phyloP scores from a whole-genome alignment of 2,329 filamentous ascomycete genomes.

The Curvularia sp. region DNA sequence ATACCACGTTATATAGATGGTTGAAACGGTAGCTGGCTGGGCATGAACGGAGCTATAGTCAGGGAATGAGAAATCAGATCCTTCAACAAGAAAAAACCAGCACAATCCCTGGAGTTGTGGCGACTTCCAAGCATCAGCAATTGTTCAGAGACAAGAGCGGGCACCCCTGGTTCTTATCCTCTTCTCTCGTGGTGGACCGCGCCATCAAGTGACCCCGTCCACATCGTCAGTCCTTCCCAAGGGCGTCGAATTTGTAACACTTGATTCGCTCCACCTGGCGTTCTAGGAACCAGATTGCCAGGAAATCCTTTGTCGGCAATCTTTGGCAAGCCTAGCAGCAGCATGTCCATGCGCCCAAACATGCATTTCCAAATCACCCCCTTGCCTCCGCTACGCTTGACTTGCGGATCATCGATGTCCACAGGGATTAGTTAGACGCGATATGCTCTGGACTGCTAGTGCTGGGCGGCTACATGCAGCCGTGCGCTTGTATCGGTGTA shows the following conservation, averaged over 20 bases:
- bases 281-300: constrained; percentile 19
- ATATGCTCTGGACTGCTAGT: background rate
- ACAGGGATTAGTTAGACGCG: constrained; percentile 13
- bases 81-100: constrained; percentile 6
- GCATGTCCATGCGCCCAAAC: constrained; percentile 15
- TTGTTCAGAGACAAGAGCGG: constrained; percentile 6
- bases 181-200: background rate
- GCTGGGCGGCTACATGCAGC: constrained; percentile 9
- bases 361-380: constrained; percentile 13
- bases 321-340: constrained; percentile 13
- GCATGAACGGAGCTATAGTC: constrained; percentile 1
- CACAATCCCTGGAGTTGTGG: constrained; percentile 2
- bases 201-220: constrained; percentile 15
- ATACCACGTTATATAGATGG: background rate
- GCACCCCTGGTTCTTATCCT: constrained; percentile 17
- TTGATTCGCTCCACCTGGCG: constrained; percentile 22
- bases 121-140: background rate
- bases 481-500: constrained; percentile 10
- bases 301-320: constrained; percentile 17
- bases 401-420: constrained; percentile 19
- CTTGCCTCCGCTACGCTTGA: constrained; percentile 13
- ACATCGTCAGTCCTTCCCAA: constrained; percentile 15
- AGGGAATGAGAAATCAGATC: constrained; percentile 5
- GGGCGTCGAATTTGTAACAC: constrained; percentile 12
- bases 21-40: background rate